Evolutionary conservation across 2,329 filamentous ascomycete genomes (phyloP), one percentile per base, ranked within the genome.

Genomic region (Aspergillus sp.): DNA sequence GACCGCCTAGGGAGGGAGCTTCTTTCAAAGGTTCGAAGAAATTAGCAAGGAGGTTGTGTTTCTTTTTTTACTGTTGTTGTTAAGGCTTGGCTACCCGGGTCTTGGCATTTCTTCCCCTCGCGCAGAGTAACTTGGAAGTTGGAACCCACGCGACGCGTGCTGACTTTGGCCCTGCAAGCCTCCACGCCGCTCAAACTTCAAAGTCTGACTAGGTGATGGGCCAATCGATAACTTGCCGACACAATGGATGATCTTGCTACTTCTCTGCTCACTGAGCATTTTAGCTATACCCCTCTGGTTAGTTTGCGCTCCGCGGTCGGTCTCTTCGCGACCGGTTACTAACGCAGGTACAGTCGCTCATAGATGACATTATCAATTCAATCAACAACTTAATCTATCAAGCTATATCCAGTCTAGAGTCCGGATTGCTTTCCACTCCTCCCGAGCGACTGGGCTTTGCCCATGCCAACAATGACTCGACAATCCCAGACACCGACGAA

Each of bases 331-430:
- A 54, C 37, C 9, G n/a, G 40, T 43, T 56, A 55, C 67, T 69
- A 46, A 63, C 58, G 33, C 55, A 19, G 57, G 57, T 55, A 47
- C 68, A 96, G 93, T 90, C 90, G 60, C 86, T 99, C 43, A 89
- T 99, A 70, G 95, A 99, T 84, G 93, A 98, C 77, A 93, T 98
- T 67, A 96, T 98, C 79, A 97, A 98, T 81, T 90, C 89, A 55
- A 87, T 97, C 75, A 99, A 98, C 79, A 90, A 93, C 69, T 85
- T 97, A 68, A 89, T 95, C 69, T 95, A 96, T 76, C 89, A 89
- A 73, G 93, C 91, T 54, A 87, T 96, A 68, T 90, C 91, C 68
- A 91, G 90, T 60, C 87, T 98, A 64, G 95, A 98, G 76, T 85
- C 87, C 55, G 90, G 91, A 1, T 86, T 99, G 19, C 81, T 91